Evolutionary conservation across 768 basidiomycete species (phyloP).

Genomic region (Lentinula detonsa): DNA sequence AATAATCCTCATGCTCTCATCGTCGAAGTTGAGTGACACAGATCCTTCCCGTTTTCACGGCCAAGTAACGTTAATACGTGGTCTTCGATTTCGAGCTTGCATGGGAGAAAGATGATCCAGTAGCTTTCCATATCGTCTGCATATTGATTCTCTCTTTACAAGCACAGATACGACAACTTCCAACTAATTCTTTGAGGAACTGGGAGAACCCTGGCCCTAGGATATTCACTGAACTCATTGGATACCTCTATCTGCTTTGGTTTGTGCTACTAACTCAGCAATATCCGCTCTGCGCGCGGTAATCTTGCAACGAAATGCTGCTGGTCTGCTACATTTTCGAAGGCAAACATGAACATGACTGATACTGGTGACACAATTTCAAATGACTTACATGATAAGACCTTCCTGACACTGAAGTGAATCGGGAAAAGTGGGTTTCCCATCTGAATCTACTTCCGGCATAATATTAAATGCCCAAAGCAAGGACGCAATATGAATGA

Average conservation of each 20-base stretch:
- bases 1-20: too few relatives aligned
- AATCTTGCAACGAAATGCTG: background rate
- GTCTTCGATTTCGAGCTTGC: too few relatives aligned
- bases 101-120: too few relatives aligned
- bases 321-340: background rate
- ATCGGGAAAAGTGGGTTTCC: background rate
- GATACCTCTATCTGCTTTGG: background rate
- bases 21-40: too few relatives aligned
- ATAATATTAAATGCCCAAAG: constrained; percentile 15
- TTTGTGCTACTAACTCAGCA: background rate
- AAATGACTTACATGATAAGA: background rate
- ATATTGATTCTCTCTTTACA: too few relatives aligned
- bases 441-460: background rate
- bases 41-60: too few relatives aligned
- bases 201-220: too few relatives aligned
- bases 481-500: constrained; percentile 21
- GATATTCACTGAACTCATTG: background rate
- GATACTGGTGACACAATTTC: background rate
- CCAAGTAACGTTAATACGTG: too few relatives aligned
- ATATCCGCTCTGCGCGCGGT: background rate
- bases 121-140: too few relatives aligned
- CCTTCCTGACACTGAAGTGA: background rate
- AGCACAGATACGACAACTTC: too few relatives aligned
- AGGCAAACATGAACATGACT: background rate
- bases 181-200: too few relatives aligned